phyloP scores from a whole-genome alignment of 768 basidiomycete genomes.

The Hirschioporus abietinus region DNA sequence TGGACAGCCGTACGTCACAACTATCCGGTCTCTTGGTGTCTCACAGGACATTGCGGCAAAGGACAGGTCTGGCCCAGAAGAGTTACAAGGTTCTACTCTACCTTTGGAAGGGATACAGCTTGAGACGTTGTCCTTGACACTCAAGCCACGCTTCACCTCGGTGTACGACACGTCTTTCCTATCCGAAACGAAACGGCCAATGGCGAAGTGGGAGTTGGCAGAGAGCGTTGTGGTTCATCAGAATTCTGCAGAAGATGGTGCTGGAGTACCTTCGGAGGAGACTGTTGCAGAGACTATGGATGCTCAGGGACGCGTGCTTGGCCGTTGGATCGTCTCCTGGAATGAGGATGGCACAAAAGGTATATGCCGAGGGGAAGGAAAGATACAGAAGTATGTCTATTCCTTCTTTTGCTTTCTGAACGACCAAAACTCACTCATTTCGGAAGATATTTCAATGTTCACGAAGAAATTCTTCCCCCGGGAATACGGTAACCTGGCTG shows the following conservation, averaged over 20 bases:
- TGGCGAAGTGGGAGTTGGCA: slow-evolving; percentile 80
- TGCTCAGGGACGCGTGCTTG: slow-evolving; percentile 51
- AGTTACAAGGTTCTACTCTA: slow-evolving; percentile 13
- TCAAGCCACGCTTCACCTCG: slow-evolving; percentile 58
- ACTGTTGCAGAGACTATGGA: slow-evolving; percentile 76
- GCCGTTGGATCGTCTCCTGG: slow-evolving; percentile 80
- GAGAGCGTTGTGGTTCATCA: slow-evolving; percentile 42
- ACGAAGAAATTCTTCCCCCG: slow-evolving; percentile 38
- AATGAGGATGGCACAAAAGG: slow-evolving; percentile 53
- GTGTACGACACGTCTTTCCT: slow-evolving; percentile 75
- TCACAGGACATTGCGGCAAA: slow-evolving; percentile 34
- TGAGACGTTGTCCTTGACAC: slow-evolving; percentile 56
- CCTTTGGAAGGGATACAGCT: slow-evolving; percentile 53
- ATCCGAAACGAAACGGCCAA: slow-evolving; percentile 57
- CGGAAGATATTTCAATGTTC: slow-evolving; percentile 45
- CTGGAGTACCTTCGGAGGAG: slow-evolving; percentile 47
- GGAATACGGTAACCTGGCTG: slow-evolving; percentile 12
- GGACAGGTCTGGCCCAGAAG: slow-evolving; percentile 8
- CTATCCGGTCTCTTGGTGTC: slow-evolving; percentile 43
- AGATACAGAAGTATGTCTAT: slow-evolving; percentile 53
- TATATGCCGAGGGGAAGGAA: slow-evolving; percentile 56
- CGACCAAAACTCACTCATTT: neutral
- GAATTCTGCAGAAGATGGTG: slow-evolving; percentile 17
- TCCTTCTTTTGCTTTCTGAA: neutral
- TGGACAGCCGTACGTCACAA: slow-evolving; percentile 68